phyloP scores from a whole-genome alignment of 116 monocot genomes.

The Posidonia oceanica region DNA sequence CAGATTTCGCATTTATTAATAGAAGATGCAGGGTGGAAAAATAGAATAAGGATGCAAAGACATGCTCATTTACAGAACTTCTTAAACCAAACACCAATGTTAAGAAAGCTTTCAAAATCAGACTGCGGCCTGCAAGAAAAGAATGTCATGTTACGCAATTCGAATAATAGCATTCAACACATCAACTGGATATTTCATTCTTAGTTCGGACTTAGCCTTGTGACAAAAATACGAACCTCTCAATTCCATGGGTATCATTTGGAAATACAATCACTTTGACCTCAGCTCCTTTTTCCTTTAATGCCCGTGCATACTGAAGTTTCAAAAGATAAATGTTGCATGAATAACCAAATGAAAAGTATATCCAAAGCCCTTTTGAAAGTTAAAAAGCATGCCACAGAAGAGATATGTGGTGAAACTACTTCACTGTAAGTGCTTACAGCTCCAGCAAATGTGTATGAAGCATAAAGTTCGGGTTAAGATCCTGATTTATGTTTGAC shows the following conservation, averaged over 20 bases:
- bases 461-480: no score
- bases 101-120: slow-evolving; percentile 90
- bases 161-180: no score
- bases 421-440: no score
- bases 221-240: slow-evolving; percentile 30
- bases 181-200: no score
- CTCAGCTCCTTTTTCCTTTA: slow-evolving; percentile 69
- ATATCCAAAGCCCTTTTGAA: neutral
- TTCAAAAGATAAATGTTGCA: neutral
- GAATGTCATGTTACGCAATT: neutral
- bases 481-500: no score
- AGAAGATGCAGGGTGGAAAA: neutral
- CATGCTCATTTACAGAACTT: slow-evolving; percentile 27
- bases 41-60: no score
- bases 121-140: slow-evolving; percentile 75
- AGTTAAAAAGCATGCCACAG: no score
- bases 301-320: slow-evolving; percentile 74
- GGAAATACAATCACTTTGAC: slow-evolving; percentile 92
- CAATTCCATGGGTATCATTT: slow-evolving; percentile 73
- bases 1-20: neutral
- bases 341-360: neutral
- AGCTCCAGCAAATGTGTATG: no score
- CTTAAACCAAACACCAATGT: slow-evolving; percentile 93
- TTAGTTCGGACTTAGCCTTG: no score
- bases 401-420: no score